phyloP scores from a whole-genome alignment of 225 moss, liverwort and hornwort genomes.

The Marchantia paleacea region DNA sequence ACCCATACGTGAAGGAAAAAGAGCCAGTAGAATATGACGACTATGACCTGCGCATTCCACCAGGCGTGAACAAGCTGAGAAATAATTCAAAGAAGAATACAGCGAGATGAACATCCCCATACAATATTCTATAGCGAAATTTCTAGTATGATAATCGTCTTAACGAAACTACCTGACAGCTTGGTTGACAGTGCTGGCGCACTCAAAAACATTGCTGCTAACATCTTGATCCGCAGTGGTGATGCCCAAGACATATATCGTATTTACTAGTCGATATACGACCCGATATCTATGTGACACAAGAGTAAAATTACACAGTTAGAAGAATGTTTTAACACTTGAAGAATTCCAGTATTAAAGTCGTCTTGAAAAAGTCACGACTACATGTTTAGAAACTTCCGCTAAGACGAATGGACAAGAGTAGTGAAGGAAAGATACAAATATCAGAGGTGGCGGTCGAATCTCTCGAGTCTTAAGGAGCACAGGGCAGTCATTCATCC shows the following conservation, averaged over 20 bases:
- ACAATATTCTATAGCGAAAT: neutral
- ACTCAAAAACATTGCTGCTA: slow-evolving; percentile 96
- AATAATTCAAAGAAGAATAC: neutral
- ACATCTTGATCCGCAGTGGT: slow-evolving; percentile 98
- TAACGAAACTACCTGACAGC: slow-evolving; percentile 68
- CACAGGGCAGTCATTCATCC: too few relatives aligned
- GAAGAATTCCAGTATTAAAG: too few relatives aligned
- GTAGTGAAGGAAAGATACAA: too few relatives aligned
- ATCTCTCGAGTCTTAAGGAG: too few relatives aligned
- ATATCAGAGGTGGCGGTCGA: too few relatives aligned
- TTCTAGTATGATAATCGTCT: neutral
- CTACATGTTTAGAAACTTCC: too few relatives aligned
- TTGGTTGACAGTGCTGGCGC: slow-evolving; percentile 98
- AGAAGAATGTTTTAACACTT: neutral
- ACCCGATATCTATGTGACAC: slow-evolving; percentile 79
- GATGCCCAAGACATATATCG: slow-evolving; percentile 94
- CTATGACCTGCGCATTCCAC: neutral
- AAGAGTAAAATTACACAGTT: neutral
- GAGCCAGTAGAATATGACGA: neutral
- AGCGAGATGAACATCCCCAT: neutral
- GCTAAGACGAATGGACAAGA: too few relatives aligned
- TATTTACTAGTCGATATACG: slow-evolving; percentile 87
- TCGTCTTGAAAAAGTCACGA: too few relatives aligned
- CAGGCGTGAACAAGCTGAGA: neutral
- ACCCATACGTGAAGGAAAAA: neutral